Base-by-base conservation (phyloP, 1,284 basidiomycete genomes). In the Pseudozyma sp. region DNA sequence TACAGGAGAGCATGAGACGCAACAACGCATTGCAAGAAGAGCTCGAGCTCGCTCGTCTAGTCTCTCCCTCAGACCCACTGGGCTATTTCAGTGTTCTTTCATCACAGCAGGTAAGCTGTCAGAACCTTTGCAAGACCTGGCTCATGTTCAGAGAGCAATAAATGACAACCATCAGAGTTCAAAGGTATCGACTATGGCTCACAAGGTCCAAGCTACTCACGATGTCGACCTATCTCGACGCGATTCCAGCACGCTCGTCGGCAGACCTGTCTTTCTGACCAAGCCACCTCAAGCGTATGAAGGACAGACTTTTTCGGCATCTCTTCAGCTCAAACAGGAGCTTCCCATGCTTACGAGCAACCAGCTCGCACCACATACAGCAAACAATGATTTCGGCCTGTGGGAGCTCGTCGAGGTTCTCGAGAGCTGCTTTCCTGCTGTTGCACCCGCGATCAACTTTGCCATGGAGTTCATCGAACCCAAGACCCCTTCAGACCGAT, bases 1-100 rank as follows among this genome's bases (percentile, higher is more conserved):
- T 70, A 14, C 68, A 64, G 34, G 58, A 70, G 11, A 61, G 62
- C 48, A 55, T 43, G 2, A 58, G 62, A 58, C 54, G 42, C n/a
- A 70, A 58, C 57, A 50, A 42, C 34, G 34, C n/a, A 13, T 44
- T 70, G 50, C 58, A 61, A 21, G 31, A 61, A 16, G 62, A 70
- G 42, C 68, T 70, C 11, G 38, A 34, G 2, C 5, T 58, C 40
- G 61, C 55, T 34, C 68, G 58, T 7, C 35, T 70, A 38, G 52
- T 65, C 31, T 43, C 43, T 10, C 51, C 54, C 25, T 31, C 25
- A 6, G 68, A 70, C 25, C 19, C 53, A 39, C 59, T 70, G 1
- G 40, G 48, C 12, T 34, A 61, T 13, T 61, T 70, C 19, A 70
- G 62, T 42, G 68, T 36, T 34, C 21, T 65, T 14, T 31, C 61